Evolutionary conservation across 2,329 filamentous ascomycete genomes (phyloP), one percentile per base, ranked within the genome.

Genomic region (Sporothrix pallida): DNA sequence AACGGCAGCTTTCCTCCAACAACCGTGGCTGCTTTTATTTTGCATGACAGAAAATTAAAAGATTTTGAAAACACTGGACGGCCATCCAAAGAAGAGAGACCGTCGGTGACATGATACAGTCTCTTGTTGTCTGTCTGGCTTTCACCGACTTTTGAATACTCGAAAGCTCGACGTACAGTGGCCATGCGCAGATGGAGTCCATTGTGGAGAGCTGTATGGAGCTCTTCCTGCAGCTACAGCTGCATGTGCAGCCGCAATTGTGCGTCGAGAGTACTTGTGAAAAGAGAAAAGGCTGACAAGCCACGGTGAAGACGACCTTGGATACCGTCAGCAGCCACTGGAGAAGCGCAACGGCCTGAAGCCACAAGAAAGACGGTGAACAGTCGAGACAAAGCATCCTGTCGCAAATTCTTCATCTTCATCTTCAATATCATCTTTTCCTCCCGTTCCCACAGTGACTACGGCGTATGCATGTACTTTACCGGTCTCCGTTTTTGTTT

Each of bases 401-500:
- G 10, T 8, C 44, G 20, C 7, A 44, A 44, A n/a, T 20, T 54
- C 17, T 54, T 23, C 17, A 46, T 44, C n/a, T 46, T 13, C 10
- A 20, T n/a, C 13, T 31, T 48, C 46, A 8, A 52, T n/a, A 17
- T 15, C 26, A n/a, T 26, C 6, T 17, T 5, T 42, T 5, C 15
- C 12, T 52, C 54, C 48, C 42, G 67, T 69, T 69, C 67, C 67
- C 48, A 69, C 26, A 54, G 67, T 15, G 67, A 69, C 67, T 54
- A 54, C 48, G 67, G 62, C 62, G 48, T 42, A 69, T 69, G 67
- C 26, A 69, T 20, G 48, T 69, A 69, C 67, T 69, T 56, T 37
- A 69, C 26, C 31, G n/a, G 62, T 44, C 60, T 20, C 52, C 31
- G 31, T 37, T 37, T 37, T 37, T 58, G 23, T 31, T 12, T 31